Evolutionary conservation across 257 asterid genomes (phyloP).

Genomic region (Solanum gandarillasii): DNA sequence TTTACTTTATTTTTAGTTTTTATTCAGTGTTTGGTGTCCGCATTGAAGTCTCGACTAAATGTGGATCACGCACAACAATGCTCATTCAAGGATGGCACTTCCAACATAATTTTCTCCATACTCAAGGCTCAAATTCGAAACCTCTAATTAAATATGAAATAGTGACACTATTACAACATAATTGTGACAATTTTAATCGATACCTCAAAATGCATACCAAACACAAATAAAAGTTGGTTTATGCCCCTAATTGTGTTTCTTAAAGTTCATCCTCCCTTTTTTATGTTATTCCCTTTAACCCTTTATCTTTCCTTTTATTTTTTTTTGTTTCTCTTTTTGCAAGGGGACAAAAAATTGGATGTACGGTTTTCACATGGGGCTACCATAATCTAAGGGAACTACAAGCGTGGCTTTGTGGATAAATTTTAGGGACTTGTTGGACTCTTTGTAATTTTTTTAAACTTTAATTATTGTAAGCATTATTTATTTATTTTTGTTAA

Average conservation of each 20-base stretch:
- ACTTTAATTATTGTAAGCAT: background rate
- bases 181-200: no score
- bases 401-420: slow-evolving; percentile 11
- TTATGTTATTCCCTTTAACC: background rate
- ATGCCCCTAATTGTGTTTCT: background rate
- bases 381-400: slow-evolving; percentile 22
- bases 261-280: background rate
- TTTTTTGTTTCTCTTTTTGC: background rate
- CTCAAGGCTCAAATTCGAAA: accelerated
- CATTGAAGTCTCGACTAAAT: no score
- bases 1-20: no score
- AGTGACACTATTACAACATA: no score
- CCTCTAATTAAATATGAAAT: no score
- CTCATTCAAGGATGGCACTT: no score
- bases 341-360: slow-evolving; percentile 20
- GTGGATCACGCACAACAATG: no score
- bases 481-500: background rate
- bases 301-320: background rate
- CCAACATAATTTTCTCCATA: no score
- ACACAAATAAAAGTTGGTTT: background rate
- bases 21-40: no score
- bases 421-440: slow-evolving; percentile 17
- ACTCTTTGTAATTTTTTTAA: background rate
- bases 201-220: background rate
- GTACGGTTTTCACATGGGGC: slow-evolving; percentile 36